These are phyloP conservation scores for Myriangium duriaei DNA, from an alignment of 2,329 filamentous ascomycete genomes.

Conservation along the genomic window DNA sequence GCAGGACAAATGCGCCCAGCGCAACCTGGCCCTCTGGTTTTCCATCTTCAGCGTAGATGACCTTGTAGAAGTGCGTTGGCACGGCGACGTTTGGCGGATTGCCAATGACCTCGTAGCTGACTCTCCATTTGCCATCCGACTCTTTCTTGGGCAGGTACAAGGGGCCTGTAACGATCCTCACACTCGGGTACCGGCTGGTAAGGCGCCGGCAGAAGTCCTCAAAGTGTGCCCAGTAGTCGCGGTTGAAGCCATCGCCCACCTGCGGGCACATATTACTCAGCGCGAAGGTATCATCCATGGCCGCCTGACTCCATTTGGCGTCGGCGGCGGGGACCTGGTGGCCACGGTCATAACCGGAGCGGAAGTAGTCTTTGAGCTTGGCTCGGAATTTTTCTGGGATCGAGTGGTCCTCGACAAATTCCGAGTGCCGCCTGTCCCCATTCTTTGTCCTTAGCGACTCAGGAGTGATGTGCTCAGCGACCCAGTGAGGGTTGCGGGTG, in stretches of 20 bases:
- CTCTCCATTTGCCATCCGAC: conserved; percentile 84
- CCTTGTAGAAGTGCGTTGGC: conserved; percentile 98
- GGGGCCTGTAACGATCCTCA: conserved; percentile 85
- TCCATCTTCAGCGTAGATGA: conserved; percentile 89
- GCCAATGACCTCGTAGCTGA: conserved; percentile 91
- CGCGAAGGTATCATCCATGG: conserved; percentile 91
- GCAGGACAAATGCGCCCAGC: conserved; percentile 85
- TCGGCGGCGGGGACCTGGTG: conserved; percentile 97
- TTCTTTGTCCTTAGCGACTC: conserved; percentile 61
- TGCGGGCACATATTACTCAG: conserved; percentile 97
- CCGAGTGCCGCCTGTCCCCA: conserved; percentile 72
- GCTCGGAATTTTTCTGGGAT: conserved; percentile 83
- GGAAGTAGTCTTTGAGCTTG: conserved; percentile 84
- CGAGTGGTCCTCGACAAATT: conserved; percentile 66
- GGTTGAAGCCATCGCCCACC: conserved; percentile 95
- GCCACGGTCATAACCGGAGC: conserved; percentile 86
- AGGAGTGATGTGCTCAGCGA: conserved; percentile 84
- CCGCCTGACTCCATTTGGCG: conserved; percentile 84
- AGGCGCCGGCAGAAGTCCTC: conserved; percentile 91
- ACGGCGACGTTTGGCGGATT: conserved; percentile 88
- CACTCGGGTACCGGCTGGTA: conserved; percentile 67
- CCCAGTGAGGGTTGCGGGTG: conserved; percentile 86
- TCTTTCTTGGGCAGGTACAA: conserved; percentile 83
- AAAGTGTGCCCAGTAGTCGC: conserved; percentile 98
- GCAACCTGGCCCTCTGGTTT: conserved; percentile 58